phyloP scores from a whole-genome alignment of 495 filamentous ascomycete genomes.

The Saxophila tyrrhenica region DNA sequence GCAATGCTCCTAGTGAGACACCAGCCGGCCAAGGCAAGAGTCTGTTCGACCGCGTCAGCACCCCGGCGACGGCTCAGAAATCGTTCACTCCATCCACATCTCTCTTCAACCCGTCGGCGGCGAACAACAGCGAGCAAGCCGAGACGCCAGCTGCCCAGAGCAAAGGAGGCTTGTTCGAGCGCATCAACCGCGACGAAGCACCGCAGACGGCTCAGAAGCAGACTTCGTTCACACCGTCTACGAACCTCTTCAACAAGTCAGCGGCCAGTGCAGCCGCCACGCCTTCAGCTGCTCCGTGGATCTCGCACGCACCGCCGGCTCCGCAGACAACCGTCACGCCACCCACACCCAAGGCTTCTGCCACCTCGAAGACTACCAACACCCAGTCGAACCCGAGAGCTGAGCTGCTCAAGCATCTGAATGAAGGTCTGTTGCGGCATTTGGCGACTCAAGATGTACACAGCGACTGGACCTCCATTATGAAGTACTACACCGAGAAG shows the following conservation, averaged over 20 bases:
- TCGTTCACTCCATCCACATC: conserved; percentile 2
- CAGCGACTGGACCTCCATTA: conserved; percentile 16
- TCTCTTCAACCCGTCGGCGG: conserved; percentile 1
- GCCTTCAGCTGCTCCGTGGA: not conserved
- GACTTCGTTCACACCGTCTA: not conserved
- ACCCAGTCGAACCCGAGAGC: no score
- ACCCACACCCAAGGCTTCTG: not conserved
- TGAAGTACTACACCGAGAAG: conserved; percentile 12
- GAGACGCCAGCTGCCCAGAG: not conserved
- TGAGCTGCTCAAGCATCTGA: conserved; percentile 11
- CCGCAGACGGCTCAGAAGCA: not conserved
- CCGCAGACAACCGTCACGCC: not conserved
- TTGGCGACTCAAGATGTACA: conserved; percentile 9
- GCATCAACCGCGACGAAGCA: not conserved
- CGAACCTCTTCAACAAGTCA: not conserved
- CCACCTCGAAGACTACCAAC: not conserved
- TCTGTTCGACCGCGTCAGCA: conserved; percentile 12
- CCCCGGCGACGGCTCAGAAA: conserved; percentile 6
- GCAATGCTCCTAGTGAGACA: not conserved
- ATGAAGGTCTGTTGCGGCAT: conserved; percentile 16
- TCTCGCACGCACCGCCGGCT: not conserved
- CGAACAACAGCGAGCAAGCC: not conserved
- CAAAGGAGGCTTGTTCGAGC: not conserved
- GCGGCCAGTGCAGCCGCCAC: not conserved
- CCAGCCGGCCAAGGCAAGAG: conserved; percentile 7